Conservation (phyloP, 2,329 filamentous ascomycete genomes). For the Fusarium aywerte region DNA sequence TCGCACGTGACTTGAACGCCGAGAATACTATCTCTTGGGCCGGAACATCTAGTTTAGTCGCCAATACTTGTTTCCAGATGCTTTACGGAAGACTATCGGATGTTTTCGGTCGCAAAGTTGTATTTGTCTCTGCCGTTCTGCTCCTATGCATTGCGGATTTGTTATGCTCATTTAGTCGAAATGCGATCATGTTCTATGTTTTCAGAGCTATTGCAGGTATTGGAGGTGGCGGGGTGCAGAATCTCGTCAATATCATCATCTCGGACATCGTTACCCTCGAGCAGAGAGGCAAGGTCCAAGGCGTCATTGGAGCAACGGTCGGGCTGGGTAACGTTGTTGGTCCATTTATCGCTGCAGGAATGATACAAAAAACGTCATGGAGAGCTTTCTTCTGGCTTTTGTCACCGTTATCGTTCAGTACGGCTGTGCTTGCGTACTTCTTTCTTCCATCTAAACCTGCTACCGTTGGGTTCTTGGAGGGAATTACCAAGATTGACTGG, state of each 20-base stretch:
- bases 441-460: background rate
- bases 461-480: background rate
- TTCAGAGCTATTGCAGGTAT: background rate
- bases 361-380: background rate
- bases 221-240: background rate
- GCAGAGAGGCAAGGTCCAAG: slow-evolving; percentile 1
- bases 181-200: background rate
- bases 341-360: background rate
- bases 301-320: background rate
- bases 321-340: background rate
- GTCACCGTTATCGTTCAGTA: background rate
- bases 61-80: slow-evolving; percentile 12
- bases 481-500: background rate
- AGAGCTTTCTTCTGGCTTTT: background rate
- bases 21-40: background rate
- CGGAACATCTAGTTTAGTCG: background rate
- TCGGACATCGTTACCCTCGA: background rate
- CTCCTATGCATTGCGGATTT: background rate
- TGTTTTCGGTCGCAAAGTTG: slow-evolving; percentile 3
- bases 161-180: background rate
- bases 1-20: background rate
- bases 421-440: accelerated
- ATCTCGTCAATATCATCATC: background rate
- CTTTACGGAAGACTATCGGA: background rate
- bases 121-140: background rate